Conservation (phyloP, 2,329 filamentous ascomycete species). For the Fusarium sp. region DNA sequence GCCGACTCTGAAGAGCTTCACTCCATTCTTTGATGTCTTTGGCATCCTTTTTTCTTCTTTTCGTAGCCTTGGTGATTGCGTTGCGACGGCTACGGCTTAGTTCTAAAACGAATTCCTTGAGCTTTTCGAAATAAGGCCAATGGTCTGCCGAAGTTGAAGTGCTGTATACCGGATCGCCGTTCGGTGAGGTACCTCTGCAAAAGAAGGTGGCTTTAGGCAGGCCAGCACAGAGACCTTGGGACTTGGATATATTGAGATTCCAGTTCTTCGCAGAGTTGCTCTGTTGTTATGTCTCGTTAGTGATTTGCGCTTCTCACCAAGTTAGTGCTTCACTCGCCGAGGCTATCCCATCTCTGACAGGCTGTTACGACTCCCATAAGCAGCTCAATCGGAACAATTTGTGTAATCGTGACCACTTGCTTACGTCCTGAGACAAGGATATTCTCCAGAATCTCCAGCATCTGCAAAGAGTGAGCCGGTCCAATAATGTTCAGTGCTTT, state of each 20-base stretch:
- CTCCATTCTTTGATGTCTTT: no score
- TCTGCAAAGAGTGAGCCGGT: background rate
- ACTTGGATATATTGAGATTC: background rate
- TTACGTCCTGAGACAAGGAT: background rate
- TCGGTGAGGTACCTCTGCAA: background rate
- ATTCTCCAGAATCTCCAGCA: background rate
- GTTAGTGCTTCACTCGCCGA: background rate
- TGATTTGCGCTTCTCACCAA: background rate
- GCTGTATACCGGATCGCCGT: background rate
- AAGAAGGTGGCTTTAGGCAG: background rate
- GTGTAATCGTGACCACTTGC: background rate
- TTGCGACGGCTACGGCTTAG: background rate
- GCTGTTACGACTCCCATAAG: background rate
- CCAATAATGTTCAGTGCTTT: background rate
- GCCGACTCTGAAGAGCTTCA: no score
- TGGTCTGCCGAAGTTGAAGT: background rate
- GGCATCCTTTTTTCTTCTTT: background rate
- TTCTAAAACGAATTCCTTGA: background rate
- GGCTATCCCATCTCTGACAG: background rate
- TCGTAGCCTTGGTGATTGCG: accelerated
- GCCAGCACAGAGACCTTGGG: background rate
- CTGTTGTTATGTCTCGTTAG: background rate
- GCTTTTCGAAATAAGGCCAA: background rate
- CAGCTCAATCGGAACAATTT: background rate
- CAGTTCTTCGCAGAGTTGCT: background rate